A percentile compares a stretch with the other conserved stretches of the same genome.
These are phyloP conservation scores for Amorphotheca resinae DNA, from an alignment of 495 filamentous ascomycete genomes.

Conservation along the genomic window DNA sequence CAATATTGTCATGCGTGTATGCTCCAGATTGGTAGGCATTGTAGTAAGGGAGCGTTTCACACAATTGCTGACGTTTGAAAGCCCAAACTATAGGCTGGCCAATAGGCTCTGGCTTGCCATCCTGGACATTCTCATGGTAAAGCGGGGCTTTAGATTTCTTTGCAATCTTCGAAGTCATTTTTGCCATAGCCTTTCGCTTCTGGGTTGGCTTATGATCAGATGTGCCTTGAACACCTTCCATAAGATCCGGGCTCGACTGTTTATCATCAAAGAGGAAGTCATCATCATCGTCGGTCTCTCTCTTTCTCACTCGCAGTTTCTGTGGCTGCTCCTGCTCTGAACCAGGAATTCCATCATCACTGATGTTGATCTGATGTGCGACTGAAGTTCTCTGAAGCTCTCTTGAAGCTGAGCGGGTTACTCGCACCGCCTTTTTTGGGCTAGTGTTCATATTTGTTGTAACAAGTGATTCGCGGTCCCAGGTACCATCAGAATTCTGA, in stretches of 20 bases:
- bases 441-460: no score
- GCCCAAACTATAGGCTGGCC: conserved; percentile 46
- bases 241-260: not conserved
- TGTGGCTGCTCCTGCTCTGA: not conserved
- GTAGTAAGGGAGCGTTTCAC: conserved; percentile 58
- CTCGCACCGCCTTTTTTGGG: no score
- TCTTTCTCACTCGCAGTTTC: not conserved
- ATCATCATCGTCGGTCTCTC: not conserved
- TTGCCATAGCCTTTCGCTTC: not conserved
- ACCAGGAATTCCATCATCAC: not conserved
- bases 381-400: no score
- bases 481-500: not conserved
- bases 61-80: conserved; percentile 46
- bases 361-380: no score
- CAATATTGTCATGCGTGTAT: conserved; percentile 35
- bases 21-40: conserved; percentile 46
- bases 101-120: conserved; percentile 23
- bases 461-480: no score
- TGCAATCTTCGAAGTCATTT: not conserved
- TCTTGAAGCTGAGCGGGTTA: no score
- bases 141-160: not conserved
- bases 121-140: conserved; percentile 7
- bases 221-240: not conserved
- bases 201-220: not conserved
- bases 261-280: not conserved